Evolutionary conservation across 139 green algal species (phyloP).

Genomic region (Coccomyxa sp.): DNA sequence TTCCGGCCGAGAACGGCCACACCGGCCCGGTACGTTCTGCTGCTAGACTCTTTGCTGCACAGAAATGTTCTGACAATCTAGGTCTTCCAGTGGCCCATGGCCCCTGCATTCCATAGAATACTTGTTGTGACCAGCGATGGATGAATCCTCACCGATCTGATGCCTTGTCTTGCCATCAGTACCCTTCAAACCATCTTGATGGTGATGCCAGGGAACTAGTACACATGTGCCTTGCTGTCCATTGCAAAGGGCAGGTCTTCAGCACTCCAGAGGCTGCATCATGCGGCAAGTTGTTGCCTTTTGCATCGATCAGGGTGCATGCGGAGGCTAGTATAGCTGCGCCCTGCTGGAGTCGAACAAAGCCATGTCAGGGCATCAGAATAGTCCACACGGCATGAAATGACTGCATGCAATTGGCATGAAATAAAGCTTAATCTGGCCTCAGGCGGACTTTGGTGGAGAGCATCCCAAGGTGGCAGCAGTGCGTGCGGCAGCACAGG

Average conservation of each 20-base stretch:
- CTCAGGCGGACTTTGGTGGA: background rate
- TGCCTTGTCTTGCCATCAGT: background rate
- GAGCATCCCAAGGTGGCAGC: slow-evolving; percentile 32
- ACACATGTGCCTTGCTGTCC: too few relatives aligned
- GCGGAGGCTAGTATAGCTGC: too few relatives aligned
- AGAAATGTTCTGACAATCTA: background rate
- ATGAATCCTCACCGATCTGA: too few relatives aligned
- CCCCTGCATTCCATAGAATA: background rate
- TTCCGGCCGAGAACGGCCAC: background rate
- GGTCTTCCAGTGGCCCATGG: background rate
- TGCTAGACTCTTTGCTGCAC: background rate
- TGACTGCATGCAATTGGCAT: background rate
- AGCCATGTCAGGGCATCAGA: background rate
- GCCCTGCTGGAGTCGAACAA: too few relatives aligned
- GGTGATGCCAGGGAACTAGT: background rate
- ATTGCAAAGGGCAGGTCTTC: too few relatives aligned
- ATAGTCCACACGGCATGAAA: background rate
- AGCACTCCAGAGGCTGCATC: too few relatives aligned
- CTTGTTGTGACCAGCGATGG: too few relatives aligned
- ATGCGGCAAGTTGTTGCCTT: too few relatives aligned
- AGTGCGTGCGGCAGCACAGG: slow-evolving; percentile 22
- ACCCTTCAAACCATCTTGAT: background rate
- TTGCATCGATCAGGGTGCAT: too few relatives aligned
- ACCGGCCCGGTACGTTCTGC: background rate
- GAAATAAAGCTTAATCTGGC: background rate